Base-by-base conservation (phyloP, 2,329 filamentous ascomycete species). In the Colletotrichum sp. region DNA sequence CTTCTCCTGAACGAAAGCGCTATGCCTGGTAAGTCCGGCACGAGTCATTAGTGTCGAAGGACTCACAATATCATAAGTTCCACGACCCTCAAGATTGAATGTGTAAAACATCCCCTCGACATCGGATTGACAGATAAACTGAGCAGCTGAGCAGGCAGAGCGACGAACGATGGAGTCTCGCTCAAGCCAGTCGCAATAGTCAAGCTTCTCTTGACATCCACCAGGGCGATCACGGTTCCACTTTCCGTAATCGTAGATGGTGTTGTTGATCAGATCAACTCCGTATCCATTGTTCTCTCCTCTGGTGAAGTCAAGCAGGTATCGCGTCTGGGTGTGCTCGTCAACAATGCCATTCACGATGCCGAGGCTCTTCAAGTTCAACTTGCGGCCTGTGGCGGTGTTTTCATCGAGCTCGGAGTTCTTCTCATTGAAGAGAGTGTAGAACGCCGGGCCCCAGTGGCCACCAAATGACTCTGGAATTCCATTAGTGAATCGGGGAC, bases 61-160 rank as follows among this genome's bases (percentile, higher is more conserved):
- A 24, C 55, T 69, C 12, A 69, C 67, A 16, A 69, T 69, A 13
- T 69, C 67, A 13, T 69, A 69, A 7, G 67, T 69, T 13, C 67
- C 67, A 18, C 67, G 55, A 0, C 55, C 67, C 10, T 69, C 67
- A 0, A 61, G 10, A 13, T 69, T 69, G 34, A 69, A 69, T 2
- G 67, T 69, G 66, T 88, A 87, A 78, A 89, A 91, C 21, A 83
- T 86, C 26, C 90, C 88, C 64, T 88, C 86, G 3, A 88, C 87
- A 8, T 89, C 84, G 61, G 88, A 87, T 77, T 71, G 68, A 1
- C 68, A 71, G 12, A 71, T 71, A 14, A 57, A 65, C 13, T 71
- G 68, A 0, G 68, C 68, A 0, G 68, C 68, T 10, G 68, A 71
- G 43, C 68, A 71, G 1, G 59, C 59, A 0, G 68, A 71, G 0